Conservation (phyloP, 202 grass and related monocot species). For the Panicum hallii region DNA sequence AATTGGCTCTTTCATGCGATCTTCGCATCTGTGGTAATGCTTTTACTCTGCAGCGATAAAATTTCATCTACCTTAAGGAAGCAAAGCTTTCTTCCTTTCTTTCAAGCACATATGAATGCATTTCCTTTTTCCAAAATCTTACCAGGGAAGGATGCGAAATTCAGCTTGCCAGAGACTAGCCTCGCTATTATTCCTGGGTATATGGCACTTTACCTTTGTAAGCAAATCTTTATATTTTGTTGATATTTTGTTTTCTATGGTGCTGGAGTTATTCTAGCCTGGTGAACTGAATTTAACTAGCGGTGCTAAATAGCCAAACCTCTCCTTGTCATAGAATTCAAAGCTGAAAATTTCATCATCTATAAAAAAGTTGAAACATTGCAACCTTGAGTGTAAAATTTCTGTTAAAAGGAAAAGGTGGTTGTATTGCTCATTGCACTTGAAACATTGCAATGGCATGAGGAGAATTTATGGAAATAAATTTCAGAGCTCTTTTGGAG, state of each 20-base stretch:
- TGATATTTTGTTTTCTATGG: background rate
- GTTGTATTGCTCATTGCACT: background rate
- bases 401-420: background rate
- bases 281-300: constrained; percentile 9
- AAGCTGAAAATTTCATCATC: background rate
- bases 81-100: background rate
- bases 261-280: background rate
- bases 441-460: background rate
- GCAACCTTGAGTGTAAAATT: background rate
- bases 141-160: constrained; percentile 72
- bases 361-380: constrained; percentile 4
- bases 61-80: constrained; percentile 10
- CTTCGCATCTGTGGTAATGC: constrained; percentile 81
- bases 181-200: constrained; percentile 99
- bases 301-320: background rate
- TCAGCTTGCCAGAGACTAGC: constrained; percentile 90
- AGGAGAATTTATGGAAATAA: background rate
- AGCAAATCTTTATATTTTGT: constrained; percentile 16
- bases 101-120: constrained; percentile 6
- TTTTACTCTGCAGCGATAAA: constrained; percentile 22
- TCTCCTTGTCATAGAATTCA: background rate
- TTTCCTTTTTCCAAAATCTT: constrained; percentile 12
- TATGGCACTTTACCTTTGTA: constrained; percentile 30
- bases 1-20: constrained; percentile 96
- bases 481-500: background rate